Evolutionary conservation across 208 protist genomes (phyloP).

Genomic region (Trypanosoma brucei): DNA sequence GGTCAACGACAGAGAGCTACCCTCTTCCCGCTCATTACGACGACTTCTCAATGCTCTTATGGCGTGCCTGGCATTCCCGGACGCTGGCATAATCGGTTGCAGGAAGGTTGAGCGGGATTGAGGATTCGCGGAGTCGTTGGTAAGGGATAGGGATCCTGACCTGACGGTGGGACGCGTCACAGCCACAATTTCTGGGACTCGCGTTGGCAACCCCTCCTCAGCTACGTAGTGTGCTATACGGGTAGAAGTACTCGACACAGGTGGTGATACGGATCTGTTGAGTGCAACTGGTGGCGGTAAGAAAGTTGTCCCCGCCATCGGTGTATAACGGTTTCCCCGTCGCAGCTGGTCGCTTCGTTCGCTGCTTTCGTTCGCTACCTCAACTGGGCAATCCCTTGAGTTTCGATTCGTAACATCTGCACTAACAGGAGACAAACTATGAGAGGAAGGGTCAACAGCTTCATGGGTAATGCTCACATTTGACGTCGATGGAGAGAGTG

Average conservation of each 20-base stretch:
- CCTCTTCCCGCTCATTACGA: slow-evolving; percentile 3
- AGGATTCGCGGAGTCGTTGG: not conserved
- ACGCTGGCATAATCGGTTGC: not conserved
- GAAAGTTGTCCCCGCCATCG: not conserved
- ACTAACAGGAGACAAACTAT: too few species aligned
- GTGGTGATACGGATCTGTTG: not conserved
- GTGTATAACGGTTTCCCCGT: too few species aligned
- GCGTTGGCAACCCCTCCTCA: not conserved
- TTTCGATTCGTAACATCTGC: too few species aligned
- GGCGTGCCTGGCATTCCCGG: slow-evolving; percentile 13
- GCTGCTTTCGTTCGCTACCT: too few species aligned
- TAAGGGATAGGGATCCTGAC: not conserved
- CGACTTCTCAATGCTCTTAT: slow-evolving; percentile 8
- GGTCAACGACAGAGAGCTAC: not conserved
- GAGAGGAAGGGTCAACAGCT: too few species aligned
- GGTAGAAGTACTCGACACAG: not conserved
- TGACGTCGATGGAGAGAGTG: too few species aligned
- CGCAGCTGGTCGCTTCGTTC: too few species aligned
- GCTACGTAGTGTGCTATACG: not conserved
- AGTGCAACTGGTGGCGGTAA: not conserved
- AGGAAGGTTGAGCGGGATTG: not conserved
- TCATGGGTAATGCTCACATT: too few species aligned
- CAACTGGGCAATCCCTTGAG: too few species aligned
- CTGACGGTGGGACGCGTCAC: not conserved
- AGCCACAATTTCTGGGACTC: not conserved